A percentile compares a stretch with the other conserved stretches of the same genome.
These are phyloP conservation scores for Fusarium circinatum DNA, from an alignment of 2,329 filamentous ascomycete genomes.

Conservation along the genomic window DNA sequence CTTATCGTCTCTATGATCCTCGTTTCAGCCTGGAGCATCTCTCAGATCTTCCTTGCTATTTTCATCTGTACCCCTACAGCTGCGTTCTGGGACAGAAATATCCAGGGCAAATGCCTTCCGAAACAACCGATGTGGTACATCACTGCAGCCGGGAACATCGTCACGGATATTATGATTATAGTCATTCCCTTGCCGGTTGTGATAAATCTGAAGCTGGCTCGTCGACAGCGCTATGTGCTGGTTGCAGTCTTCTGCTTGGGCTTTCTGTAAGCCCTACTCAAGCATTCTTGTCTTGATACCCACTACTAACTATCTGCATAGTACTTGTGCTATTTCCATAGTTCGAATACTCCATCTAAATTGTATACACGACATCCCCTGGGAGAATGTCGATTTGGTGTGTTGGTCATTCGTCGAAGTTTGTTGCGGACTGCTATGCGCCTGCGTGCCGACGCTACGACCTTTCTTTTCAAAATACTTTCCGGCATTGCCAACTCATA, in stretches of 20 bases:
- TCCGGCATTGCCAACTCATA: background rate
- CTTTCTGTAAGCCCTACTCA: background rate
- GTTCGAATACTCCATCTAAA: background rate
- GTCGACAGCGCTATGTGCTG: background rate
- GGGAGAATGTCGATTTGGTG: background rate
- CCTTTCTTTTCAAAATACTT: background rate
- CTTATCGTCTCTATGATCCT: fast-evolving
- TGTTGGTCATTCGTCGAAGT: background rate
- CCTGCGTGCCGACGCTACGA: background rate
- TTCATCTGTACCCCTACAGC: background rate
- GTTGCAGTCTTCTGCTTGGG: background rate
- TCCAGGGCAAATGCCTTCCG: background rate
- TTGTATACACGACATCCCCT: background rate
- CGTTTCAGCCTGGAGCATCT: background rate
- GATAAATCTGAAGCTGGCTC: background rate
- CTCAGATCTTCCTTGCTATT: background rate
- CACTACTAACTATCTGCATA: background rate
- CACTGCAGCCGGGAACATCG: background rate
- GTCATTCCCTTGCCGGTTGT: background rate
- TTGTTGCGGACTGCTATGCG: background rate
- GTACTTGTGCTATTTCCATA: background rate
- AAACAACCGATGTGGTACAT: background rate
- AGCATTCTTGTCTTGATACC: fast-evolving
- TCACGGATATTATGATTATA: background rate
- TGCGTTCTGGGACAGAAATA: background rate